A percentile compares a stretch with the other conserved stretches of the same genome.
Evolutionary conservation across 345 rosid genomes (phyloP).

Genomic region (Eucalyptus regnans): DNA sequence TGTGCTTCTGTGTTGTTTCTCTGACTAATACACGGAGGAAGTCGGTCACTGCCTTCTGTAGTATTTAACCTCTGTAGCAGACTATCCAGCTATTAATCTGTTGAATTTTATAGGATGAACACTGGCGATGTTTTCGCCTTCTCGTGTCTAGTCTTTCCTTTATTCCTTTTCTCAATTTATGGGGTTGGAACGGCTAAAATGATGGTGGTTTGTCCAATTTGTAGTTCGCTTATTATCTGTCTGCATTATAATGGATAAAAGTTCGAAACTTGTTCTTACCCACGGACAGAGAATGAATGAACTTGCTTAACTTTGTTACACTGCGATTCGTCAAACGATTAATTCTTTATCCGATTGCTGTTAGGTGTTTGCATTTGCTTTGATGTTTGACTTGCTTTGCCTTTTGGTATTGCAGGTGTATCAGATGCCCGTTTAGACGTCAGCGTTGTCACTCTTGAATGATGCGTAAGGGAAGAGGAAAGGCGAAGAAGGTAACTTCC

Average conservation of each 20-base stretch:
- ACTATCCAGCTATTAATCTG: not conserved
- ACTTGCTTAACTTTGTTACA: not conserved
- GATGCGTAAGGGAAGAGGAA: slow-evolving; percentile 74
- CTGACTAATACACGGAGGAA: not conserved
- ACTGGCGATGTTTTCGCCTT: not conserved
- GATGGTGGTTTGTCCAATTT: not conserved
- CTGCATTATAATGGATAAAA: not conserved
- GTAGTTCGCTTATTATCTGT: not conserved
- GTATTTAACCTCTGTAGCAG: not conserved
- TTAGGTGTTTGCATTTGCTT: not conserved
- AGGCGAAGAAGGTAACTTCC: slow-evolving; percentile 35
- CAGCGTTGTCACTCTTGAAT: not conserved
- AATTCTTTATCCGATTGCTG: not conserved
- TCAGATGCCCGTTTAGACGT: not conserved
- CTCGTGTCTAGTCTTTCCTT: not conserved
- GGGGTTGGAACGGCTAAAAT: not conserved
- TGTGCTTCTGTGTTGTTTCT: not conserved
- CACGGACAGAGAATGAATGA: not conserved
- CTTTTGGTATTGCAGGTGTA: not conserved
- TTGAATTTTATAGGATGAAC: not conserved
- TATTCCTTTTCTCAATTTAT: not conserved
- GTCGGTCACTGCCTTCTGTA: not conserved
- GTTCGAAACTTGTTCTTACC: not conserved
- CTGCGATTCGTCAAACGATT: not conserved
- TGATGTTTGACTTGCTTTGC: not conserved